phyloP scores from a whole-genome alignment of 495 filamentous ascomycete species.

The Neurospora sp. region DNA sequence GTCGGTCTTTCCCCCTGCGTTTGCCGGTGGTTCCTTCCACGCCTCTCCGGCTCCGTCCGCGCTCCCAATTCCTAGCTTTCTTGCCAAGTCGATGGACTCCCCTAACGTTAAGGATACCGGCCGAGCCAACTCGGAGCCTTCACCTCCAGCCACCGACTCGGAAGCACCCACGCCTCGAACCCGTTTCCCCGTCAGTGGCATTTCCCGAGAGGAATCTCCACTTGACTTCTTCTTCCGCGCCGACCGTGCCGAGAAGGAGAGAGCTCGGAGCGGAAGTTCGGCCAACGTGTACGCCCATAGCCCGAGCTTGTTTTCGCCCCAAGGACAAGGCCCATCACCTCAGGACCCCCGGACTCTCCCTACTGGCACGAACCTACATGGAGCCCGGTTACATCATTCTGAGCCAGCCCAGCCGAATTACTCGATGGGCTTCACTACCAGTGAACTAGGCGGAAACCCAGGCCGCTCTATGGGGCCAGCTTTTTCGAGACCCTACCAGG shows the following conservation, averaged over 20 bases:
- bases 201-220: conserved; percentile 54
- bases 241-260: conserved; percentile 64
- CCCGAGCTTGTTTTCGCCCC: conserved; percentile 27
- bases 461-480: conserved; percentile 46
- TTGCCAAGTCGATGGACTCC: conserved; percentile 68
- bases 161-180: conserved; percentile 31
- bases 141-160: conserved; percentile 30
- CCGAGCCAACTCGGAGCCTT: conserved; percentile 22
- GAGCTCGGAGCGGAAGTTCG: conserved; percentile 40
- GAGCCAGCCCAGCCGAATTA: conserved; percentile 21
- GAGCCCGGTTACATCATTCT: conserved; percentile 10
- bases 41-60: conserved; percentile 86
- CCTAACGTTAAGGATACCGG: conserved; percentile 26
- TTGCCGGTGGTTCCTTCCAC: conserved; percentile 92
- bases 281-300: conserved; percentile 17
- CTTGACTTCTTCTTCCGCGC: conserved; percentile 84
- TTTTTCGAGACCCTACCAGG: conserved; percentile 57
- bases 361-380: conserved; percentile 13
- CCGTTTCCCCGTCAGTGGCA: conserved; percentile 8
- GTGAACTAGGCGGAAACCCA: conserved; percentile 53
- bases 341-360: conserved; percentile 27
- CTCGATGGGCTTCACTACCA: conserved; percentile 48
- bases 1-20: conserved; percentile 46
- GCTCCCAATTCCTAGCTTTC: conserved; percentile 87
- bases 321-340: conserved; percentile 20